Conservation (phyloP, 805 yeast species). For the Candida tibetensis region DNA sequence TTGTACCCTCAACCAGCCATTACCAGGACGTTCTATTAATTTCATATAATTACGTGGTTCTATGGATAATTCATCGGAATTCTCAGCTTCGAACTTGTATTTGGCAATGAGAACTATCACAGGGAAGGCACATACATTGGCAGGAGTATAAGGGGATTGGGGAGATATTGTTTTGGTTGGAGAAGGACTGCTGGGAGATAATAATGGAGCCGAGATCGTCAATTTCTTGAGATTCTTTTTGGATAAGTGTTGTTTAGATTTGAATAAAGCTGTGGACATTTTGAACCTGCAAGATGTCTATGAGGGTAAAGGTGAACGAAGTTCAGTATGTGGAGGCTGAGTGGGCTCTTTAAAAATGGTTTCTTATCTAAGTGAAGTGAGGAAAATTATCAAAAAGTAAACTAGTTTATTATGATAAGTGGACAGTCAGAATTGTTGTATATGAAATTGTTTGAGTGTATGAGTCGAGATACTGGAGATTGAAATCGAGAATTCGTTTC, state of each 20-base stretch:
- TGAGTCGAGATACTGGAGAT: too few species aligned
- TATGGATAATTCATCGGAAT: constrained; percentile 25
- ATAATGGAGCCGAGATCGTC: constrained; percentile 25
- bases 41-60: constrained; percentile 27
- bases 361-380: not conserved
- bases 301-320: too few species aligned
- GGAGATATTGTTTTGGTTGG: constrained; percentile 6
- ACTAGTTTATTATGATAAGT: too few species aligned
- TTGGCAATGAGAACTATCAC: constrained; percentile 28
- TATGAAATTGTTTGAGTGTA: too few species aligned
- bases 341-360: too few species aligned
- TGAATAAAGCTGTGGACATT: constrained; percentile 25
- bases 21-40: constrained; percentile 34
- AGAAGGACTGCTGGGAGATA: constrained; percentile 3
- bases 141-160: constrained; percentile 5
- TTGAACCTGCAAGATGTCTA: not conserved
- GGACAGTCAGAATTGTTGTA: too few species aligned
- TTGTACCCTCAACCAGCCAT: constrained; percentile 40
- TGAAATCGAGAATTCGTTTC: too few species aligned
- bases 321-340: too few species aligned
- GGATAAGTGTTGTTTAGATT: constrained; percentile 18
- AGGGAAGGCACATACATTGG: constrained; percentile 14
- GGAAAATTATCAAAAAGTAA: too few species aligned
- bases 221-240: constrained; percentile 25
- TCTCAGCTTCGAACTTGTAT: constrained; percentile 31